Percentiles rank a stretch among this genome's conserved stretches.
Conservation (phyloP, 495 filamentous ascomycete genomes). For the Tuber melanosporum region DNA sequence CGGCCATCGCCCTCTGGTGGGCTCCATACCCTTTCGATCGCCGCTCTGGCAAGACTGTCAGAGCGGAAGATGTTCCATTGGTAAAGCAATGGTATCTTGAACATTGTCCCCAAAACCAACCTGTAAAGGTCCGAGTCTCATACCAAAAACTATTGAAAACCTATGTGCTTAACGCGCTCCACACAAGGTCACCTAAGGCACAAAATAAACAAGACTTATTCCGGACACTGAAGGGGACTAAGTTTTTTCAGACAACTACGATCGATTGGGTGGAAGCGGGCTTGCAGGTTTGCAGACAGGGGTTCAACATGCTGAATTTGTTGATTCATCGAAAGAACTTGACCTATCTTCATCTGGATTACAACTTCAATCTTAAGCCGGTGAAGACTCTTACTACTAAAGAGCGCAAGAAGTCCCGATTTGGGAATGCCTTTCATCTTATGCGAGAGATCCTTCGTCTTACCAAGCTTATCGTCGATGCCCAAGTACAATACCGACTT, state of each 20-base stretch:
- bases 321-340: constrained; percentile 98
- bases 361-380: constrained; percentile 99
- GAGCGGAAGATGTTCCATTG: constrained; percentile 92
- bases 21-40: constrained; percentile 94
- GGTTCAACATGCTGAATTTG: constrained; percentile 98
- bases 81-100: constrained; percentile 99
- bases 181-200: constrained; percentile 89
- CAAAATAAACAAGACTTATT: constrained; percentile 91
- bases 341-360: constrained; percentile 97
- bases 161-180: constrained; percentile 91
- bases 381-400: constrained; percentile 99
- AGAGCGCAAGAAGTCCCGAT: constrained; percentile 98
- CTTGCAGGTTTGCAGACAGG: constrained; percentile 94
- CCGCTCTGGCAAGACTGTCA: constrained; percentile 93
- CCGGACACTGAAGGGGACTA: constrained; percentile 83
- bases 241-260: constrained; percentile 98
- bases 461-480: constrained; percentile 97
- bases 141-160: constrained; percentile 98
- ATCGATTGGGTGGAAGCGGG: constrained; percentile 99
- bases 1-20: constrained; percentile 96
- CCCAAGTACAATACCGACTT: constrained; percentile 94
- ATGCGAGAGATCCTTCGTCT: constrained; percentile 98
- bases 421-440: constrained; percentile 98
- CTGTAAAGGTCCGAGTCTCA: constrained; percentile 97
- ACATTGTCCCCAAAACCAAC: constrained; percentile 85